Base-by-base conservation (phyloP, 108 stramenopile species). In the Halocafeteria seosinensis region DNA sequence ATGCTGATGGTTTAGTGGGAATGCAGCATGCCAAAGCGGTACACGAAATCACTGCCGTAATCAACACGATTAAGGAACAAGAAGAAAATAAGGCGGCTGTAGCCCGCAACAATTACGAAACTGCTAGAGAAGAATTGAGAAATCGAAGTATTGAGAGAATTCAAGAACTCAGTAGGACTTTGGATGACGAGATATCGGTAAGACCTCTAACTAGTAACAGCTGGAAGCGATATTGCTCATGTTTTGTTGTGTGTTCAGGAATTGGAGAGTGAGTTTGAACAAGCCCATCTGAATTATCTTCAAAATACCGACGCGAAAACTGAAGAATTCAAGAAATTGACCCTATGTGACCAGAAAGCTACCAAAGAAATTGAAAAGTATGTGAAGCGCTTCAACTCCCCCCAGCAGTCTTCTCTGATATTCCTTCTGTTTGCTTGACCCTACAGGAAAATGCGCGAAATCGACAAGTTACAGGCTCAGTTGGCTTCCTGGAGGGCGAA, bases 61-160 rank as follows among this genome's bases (percentile, higher is more conserved):
- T 81, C 34, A 57, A 68, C 3, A 70, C 68, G 3, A 65, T 81
- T 12, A 73, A 76, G 42, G 64, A 52, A 32, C 35, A 62, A 50
- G 70, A 81, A 55, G 55, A 59, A 11, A 77, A 76, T 50, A 36
- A 70, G 27, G 76, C 74, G 34, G 73, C 63, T 11, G 78, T 78
- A 50, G 76, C 76, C 21, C 50, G 70, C 34, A 72, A 77, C 34
- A 76, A 72, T 64, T 77, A 76, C 71, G 80, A 81, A 28, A 78
- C 77, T 51, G 65, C 69, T 4, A 64, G 78, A 1, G 82, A 81
- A 50, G 82, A 81, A 58, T 73, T 80, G 35, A 37, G 70, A 21
- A 79, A 75, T 62, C 74, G 73, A 55, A 80, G 78, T 63, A n/a
- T 77, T 17, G 82, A 84, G 63, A 78, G 81, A 36, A 77, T 84